These are phyloP conservation scores for Oleoguttula mirabilis DNA, from an alignment of 495 filamentous ascomycete genomes.

Conservation along the genomic window DNA sequence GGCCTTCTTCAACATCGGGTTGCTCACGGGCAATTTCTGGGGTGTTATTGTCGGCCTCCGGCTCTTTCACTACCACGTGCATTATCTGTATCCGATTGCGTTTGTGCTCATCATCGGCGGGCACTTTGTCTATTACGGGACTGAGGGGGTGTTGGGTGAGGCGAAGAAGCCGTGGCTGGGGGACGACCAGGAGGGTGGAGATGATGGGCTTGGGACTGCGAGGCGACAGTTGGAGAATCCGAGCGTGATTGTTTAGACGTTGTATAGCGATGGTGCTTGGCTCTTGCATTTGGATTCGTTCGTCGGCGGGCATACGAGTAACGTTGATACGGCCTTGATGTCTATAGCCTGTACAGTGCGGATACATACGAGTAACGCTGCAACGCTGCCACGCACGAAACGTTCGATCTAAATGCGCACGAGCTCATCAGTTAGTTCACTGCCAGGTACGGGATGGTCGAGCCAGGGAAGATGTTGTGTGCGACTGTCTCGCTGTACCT, in stretches of 20 bases:
- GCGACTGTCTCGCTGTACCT: too few relatives aligned
- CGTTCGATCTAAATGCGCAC: too few relatives aligned
- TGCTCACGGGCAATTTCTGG: slow-evolving; percentile 96
- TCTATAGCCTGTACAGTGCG: too few relatives aligned
- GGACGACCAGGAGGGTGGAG: slow-evolving; percentile 64
- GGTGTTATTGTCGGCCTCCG: slow-evolving; percentile 78
- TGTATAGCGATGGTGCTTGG: too few relatives aligned
- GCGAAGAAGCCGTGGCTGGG: slow-evolving; percentile 92
- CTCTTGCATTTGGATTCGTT: too few relatives aligned
- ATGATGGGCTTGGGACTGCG: slow-evolving; percentile 77
- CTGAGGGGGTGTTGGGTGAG: slow-evolving; percentile 69
- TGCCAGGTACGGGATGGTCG: too few relatives aligned
- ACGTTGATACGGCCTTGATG: too few relatives aligned
- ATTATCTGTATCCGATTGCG: slow-evolving; percentile 89
- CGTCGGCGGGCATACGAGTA: too few relatives aligned
- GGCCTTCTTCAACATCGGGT: slow-evolving; percentile 91
- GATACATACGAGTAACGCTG: too few relatives aligned
- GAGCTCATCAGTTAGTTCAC: too few relatives aligned
- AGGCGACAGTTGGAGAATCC: slow-evolving; percentile 54
- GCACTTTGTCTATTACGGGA: slow-evolving; percentile 69
- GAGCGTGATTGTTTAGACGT: slow-evolving; percentile 11
- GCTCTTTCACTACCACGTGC: slow-evolving; percentile 68
- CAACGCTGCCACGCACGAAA: too few relatives aligned
- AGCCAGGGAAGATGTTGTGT: too few relatives aligned
- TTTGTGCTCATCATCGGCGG: slow-evolving; percentile 85